Conservation (phyloP, 768 basidiomycete species). For the Podaxis sp. region DNA sequence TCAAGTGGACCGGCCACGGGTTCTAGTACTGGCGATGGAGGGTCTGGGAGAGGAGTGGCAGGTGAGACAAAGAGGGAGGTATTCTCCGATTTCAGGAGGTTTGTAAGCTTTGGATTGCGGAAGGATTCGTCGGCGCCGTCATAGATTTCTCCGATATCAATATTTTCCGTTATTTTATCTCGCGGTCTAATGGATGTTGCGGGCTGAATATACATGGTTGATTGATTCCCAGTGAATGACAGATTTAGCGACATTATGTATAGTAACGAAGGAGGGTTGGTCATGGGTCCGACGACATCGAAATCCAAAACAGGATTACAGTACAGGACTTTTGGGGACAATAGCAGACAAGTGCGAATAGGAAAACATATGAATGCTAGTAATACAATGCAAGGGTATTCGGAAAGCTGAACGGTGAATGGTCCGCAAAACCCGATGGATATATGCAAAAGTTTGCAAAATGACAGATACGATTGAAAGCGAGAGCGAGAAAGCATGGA, state of each 20-base stretch:
- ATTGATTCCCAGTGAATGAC: not conserved
- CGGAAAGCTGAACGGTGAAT: not conserved
- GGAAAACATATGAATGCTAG: not conserved
- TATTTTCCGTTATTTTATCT: conserved; percentile 13
- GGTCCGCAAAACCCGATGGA: not conserved
- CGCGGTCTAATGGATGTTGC: not conserved
- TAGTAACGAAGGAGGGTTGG: not conserved
- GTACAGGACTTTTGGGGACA: not conserved
- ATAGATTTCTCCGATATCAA: not conserved
- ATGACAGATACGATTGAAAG: not conserved
- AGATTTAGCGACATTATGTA: not conserved
- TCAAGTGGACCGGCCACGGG: conserved; percentile 64
- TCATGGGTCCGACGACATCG: not conserved
- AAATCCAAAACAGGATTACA: not conserved
- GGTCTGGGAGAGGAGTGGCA: conserved; percentile 22
- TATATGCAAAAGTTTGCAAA: not conserved
- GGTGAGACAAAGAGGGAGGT: conserved; percentile 69
- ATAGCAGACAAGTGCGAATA: not conserved
- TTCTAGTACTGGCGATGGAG: conserved; percentile 45
- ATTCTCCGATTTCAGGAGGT: conserved; percentile 84
- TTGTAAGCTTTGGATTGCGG: conserved; percentile 87
- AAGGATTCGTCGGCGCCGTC: conserved; percentile 51
- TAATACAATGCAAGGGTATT: not conserved
- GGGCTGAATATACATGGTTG: not conserved
- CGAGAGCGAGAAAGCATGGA: not conserved